A percentile compares a stretch with the other conserved stretches of the same genome.
These are phyloP conservation scores for Tillandsia leiboldiana DNA, from an alignment of 176 grass and related monocot genomes.

Conservation along the genomic window DNA sequence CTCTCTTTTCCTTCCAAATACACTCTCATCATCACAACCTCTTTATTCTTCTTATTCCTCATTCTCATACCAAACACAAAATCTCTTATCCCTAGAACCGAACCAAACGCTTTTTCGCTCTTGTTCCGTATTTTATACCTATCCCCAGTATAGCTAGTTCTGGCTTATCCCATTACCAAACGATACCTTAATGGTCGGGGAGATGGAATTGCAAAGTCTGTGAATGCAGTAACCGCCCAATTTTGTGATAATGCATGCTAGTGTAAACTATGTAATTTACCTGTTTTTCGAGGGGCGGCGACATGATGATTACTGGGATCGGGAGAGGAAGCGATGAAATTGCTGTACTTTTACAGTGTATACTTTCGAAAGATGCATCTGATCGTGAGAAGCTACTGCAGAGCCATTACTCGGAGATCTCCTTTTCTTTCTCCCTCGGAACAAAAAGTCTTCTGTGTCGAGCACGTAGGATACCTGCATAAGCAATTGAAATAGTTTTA, in stretches of 20 bases:
- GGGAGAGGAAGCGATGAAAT: conserved; percentile 63
- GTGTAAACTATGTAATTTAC: conserved; percentile 30
- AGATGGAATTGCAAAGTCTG: no score
- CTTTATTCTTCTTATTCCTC: no score
- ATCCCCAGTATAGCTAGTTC: no score
- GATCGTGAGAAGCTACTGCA: conserved; percentile 16
- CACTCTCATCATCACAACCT: no score
- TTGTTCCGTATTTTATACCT: no score
- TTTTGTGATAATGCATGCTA: not conserved
- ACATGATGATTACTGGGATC: conserved; percentile 31
- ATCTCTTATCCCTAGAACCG: no score
- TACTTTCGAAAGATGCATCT: conserved; percentile 21
- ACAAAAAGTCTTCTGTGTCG: conserved; percentile 92
- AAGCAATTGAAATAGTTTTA: not conserved
- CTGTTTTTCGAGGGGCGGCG: conserved; percentile 9
- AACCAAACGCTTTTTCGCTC: no score
- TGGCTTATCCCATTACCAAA: no score
- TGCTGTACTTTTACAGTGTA: conserved; percentile 45
- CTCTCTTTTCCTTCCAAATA: no score
- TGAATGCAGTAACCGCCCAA: no score
- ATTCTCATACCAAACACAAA: no score
- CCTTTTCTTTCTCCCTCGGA: conserved; percentile 44
- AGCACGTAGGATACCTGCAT: conserved; percentile 80
- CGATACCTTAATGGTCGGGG: no score
- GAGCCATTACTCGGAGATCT: conserved; percentile 16